Evolutionary conservation across 2,329 filamentous ascomycete species (phyloP).

Genomic region (Aciculosporium take): DNA sequence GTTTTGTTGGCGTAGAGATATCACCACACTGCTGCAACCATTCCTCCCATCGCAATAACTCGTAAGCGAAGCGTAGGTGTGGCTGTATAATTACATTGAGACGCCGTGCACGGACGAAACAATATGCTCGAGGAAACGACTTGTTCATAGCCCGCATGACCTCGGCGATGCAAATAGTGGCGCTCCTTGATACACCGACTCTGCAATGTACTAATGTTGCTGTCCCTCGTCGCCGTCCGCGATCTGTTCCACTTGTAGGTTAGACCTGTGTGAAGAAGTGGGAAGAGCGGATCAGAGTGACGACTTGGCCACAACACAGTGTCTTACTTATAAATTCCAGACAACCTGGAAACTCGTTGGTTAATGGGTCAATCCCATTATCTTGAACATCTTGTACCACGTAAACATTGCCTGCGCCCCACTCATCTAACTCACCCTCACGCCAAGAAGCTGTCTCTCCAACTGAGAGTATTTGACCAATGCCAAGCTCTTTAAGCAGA

Average conservation of each 20-base stretch:
- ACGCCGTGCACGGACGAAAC: conserved; percentile 81
- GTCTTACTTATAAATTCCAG: conserved; percentile 74
- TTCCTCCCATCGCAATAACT: conserved; percentile 94
- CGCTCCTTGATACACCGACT: conserved; percentile 87
- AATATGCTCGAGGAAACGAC: conserved; percentile 87
- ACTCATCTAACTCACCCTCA: conserved; percentile 52
- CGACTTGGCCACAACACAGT: not conserved
- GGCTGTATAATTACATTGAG: conserved; percentile 98
- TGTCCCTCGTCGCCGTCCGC: conserved; percentile 59
- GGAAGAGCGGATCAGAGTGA: not conserved
- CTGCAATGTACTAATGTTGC: conserved; percentile 93
- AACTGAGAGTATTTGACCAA: conserved; percentile 78
- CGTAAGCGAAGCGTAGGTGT: conserved; percentile 86
- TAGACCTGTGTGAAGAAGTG: not conserved
- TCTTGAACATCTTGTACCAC: conserved; percentile 81
- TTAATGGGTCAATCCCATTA: conserved; percentile 89
- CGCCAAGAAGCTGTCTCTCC: conserved; percentile 79
- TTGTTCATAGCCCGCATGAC: conserved; percentile 74
- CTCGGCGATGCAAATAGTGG: conserved; percentile 97
- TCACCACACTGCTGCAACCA: conserved; percentile 42
- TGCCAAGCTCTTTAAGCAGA: conserved; percentile 64
- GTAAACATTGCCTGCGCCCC: conserved; percentile 67
- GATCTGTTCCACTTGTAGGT: conserved; percentile 38
- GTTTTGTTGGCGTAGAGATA: conserved; percentile 33
- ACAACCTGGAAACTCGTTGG: conserved; percentile 70